Conservation (phyloP, 23 red algal species). For the Cyanidiococcus yangmingshanensis region DNA sequence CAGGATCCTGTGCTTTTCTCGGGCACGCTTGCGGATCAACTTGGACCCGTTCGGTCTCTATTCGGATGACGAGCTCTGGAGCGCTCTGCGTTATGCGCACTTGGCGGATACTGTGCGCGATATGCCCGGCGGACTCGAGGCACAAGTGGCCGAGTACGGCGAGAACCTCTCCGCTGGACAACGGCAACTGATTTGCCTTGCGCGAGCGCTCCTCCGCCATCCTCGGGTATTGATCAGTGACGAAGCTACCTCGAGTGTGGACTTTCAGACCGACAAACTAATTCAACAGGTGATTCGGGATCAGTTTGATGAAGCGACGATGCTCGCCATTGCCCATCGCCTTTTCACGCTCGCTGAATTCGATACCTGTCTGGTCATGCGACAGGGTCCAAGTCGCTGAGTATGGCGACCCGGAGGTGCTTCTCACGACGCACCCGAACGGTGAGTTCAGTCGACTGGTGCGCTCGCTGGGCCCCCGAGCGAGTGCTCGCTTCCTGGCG, state of each 20-base stretch:
- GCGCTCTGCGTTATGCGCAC: conserved; percentile 65
- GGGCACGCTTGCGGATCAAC: conserved; percentile 81
- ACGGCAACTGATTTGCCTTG: conserved; percentile 86
- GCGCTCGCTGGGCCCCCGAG: conserved; percentile 34
- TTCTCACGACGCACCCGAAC: conserved; percentile 21
- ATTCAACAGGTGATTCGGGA: conserved; percentile 79
- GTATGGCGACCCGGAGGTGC: conserved; percentile 41
- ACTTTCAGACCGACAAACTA: conserved; percentile 75
- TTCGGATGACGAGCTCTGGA: conserved; percentile 69
- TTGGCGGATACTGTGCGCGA: conserved; percentile 51
- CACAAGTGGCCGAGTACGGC: conserved; percentile 74
- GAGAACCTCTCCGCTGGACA: conserved; percentile 94
- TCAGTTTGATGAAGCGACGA: conserved; percentile 58
- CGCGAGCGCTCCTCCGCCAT: conserved; percentile 62
- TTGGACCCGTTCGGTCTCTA: conserved; percentile 79
- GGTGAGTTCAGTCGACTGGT: conserved; percentile 45
- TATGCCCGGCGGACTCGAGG: conserved; percentile 65
- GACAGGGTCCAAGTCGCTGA: conserved; percentile 55
- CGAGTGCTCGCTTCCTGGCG: conserved; percentile 33
- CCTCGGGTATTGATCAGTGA: conserved; percentile 81
- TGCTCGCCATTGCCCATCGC: conserved; percentile 94
- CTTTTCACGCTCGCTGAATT: conserved; percentile 73
- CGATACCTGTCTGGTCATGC: conserved; percentile 69
- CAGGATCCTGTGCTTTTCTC: conserved; percentile 94
- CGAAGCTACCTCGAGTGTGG: conserved; percentile 78